phyloP scores from a whole-genome alignment of 257 asterid genomes.

The Solanum commersonii region DNA sequence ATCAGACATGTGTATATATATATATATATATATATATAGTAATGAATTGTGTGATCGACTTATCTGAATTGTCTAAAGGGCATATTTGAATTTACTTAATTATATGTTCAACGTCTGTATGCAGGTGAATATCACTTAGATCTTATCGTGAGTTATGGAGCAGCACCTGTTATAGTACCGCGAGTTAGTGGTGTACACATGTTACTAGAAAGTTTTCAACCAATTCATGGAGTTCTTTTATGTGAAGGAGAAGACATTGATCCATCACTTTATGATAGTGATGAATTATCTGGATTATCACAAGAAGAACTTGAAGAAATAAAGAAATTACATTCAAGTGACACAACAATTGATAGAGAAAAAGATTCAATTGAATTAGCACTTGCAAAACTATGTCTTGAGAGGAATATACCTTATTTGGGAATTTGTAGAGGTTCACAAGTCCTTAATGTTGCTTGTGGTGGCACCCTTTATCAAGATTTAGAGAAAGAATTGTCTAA shows the following conservation, averaged over 20 bases:
- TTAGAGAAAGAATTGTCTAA: constrained; percentile 42
- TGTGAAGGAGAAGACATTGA: constrained; percentile 91
- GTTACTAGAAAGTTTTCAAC: constrained; percentile 69
- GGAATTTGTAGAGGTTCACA: constrained; percentile 94
- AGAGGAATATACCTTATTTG: constrained; percentile 72
- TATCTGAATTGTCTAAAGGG: not conserved
- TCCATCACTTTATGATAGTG: constrained; percentile 54
- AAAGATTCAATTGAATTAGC: constrained; percentile 74
- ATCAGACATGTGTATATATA: not conserved
- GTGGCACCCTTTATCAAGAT: constrained; percentile 86
- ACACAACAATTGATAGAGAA: constrained; percentile 62
- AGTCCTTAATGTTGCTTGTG: constrained; percentile 82
- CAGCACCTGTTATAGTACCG: constrained; percentile 73
- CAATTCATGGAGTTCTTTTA: constrained; percentile 83
- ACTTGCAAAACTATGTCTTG: constrained; percentile 76
- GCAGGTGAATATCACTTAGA: constrained; percentile 82
- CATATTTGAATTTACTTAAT: not conserved
- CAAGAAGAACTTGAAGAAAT: constrained; percentile 60
- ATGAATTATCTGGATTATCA: constrained; percentile 34
- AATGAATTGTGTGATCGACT: not conserved
- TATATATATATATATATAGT: too few species aligned
- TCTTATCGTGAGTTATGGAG: constrained; percentile 73
- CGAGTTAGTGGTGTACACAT: constrained; percentile 68
- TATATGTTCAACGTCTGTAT: not conserved
- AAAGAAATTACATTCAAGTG: constrained; percentile 45